phyloP scores from a whole-genome alignment of 495 filamentous ascomycete species.

The Penicillium pancosmium region DNA sequence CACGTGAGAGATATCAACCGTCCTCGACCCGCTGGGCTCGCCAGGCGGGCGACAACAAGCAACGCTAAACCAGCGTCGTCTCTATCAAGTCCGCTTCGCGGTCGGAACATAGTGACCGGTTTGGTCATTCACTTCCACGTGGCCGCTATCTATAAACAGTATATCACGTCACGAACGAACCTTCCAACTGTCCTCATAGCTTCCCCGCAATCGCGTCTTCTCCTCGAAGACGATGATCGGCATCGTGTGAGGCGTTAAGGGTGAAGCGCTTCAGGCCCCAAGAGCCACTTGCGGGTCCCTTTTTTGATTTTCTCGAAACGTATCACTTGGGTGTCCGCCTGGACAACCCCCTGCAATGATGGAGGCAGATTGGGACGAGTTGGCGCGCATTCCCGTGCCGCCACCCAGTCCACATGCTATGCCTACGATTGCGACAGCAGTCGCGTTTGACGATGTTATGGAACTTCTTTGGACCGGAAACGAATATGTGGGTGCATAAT shows the following conservation, averaged over 20 bases:
- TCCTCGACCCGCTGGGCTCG: not conserved
- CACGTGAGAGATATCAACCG: slow-evolving; percentile 3
- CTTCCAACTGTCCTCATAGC: slow-evolving; percentile 21
- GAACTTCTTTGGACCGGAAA: slow-evolving; percentile 93
- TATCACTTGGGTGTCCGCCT: slow-evolving; percentile 15
- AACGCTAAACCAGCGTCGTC: not conserved
- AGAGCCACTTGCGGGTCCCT: not conserved
- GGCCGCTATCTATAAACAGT: not conserved
- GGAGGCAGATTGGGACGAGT: slow-evolving; percentile 60
- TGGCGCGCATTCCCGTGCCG: slow-evolving; percentile 71
- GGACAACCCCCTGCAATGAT: slow-evolving; percentile 32
- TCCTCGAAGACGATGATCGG: slow-evolving; percentile 40
- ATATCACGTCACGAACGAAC: not conserved
- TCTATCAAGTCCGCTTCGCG: not conserved
- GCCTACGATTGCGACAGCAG: slow-evolving; percentile 66
- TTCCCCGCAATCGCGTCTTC: slow-evolving; percentile 48
- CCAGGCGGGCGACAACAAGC: not conserved
- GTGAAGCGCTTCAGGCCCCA: slow-evolving; percentile 22
- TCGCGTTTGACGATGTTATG: slow-evolving; percentile 84
- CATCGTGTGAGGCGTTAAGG: slow-evolving; percentile 34
- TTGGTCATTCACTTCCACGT: slow-evolving; percentile 2
- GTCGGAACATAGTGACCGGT: not conserved
- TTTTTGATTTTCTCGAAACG: not conserved
- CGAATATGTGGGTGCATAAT: slow-evolving; percentile 66
- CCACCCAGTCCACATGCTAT: slow-evolving; percentile 63